phyloP scores from a whole-genome alignment of 306 rosid genomes.

The Dicorynia guianensis region DNA sequence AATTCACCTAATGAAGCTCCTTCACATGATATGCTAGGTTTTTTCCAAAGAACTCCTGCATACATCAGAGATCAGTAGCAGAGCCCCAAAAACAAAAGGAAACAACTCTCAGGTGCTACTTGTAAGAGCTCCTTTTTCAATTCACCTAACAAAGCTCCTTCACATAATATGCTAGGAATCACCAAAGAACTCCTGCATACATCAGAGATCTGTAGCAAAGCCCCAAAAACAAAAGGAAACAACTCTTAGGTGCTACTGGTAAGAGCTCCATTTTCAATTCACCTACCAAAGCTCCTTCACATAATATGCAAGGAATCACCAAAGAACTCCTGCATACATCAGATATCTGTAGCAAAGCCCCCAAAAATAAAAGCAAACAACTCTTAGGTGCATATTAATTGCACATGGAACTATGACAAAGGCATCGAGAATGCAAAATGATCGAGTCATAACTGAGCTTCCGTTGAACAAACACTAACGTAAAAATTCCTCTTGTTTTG shows the following conservation, averaged over 20 bases:
- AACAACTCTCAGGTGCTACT: slow-evolving; percentile 63
- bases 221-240: slow-evolving; percentile 76
- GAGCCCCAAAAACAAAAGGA: slow-evolving; percentile 79
- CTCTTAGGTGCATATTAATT: slow-evolving; percentile 67
- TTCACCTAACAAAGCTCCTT: slow-evolving; percentile 56
- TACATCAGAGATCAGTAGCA: slow-evolving; percentile 56
- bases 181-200: slow-evolving; percentile 54
- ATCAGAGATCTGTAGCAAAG: slow-evolving; percentile 61
- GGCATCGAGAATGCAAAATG: slow-evolving; percentile 58
- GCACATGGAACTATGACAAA: slow-evolving; percentile 56
- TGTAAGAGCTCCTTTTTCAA: slow-evolving; percentile 56
- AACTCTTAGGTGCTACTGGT: slow-evolving; percentile 60
- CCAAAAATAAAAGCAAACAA: slow-evolving; percentile 74
- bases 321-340: slow-evolving; percentile 55
- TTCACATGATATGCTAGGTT: slow-evolving; percentile 48
- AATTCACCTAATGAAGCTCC: slow-evolving; percentile 56
- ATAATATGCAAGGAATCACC: slow-evolving; percentile 52
- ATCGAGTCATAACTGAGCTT: slow-evolving; percentile 65
- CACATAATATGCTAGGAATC: slow-evolving; percentile 51
- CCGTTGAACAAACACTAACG: slow-evolving; percentile 64
- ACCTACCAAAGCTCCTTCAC: slow-evolving; percentile 55
- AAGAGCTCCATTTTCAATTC: slow-evolving; percentile 57
- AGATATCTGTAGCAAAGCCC: slow-evolving; percentile 70
- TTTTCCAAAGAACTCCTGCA: slow-evolving; percentile 57
- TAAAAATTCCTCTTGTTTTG: slow-evolving; percentile 61